Evolutionary conservation across 768 basidiomycete genomes (phyloP).

Genomic region (Collybiopsis confluens): DNA sequence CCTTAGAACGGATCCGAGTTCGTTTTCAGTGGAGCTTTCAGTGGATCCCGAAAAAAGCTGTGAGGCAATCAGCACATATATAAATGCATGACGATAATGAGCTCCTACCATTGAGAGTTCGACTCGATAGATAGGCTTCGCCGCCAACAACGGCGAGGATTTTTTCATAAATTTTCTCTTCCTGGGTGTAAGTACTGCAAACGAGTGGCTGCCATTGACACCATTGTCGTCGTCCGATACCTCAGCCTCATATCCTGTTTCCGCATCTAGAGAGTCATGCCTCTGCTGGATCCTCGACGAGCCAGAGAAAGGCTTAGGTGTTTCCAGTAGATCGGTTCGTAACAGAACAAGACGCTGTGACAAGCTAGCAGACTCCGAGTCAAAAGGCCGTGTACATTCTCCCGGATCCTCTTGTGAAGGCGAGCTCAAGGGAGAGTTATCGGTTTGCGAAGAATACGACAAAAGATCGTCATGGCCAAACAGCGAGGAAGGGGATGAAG

Average conservation of each 20-base stretch:
- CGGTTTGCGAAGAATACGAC: neutral
- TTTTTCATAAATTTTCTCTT: neutral
- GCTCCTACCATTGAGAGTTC: neutral
- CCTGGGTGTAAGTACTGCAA: neutral
- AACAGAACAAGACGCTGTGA: neutral
- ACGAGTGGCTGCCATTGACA: neutral
- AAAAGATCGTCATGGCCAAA: neutral
- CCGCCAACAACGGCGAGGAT: neutral
- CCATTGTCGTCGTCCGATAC: neutral
- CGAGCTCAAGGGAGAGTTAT: neutral
- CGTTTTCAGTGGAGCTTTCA: neutral
- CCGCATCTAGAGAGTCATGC: neutral
- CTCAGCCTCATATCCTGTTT: constrained; percentile 4
- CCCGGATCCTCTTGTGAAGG: neutral
- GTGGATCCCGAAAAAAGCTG: neutral
- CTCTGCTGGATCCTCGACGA: too few species aligned
- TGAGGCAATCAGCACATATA: neutral
- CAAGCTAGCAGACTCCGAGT: neutral
- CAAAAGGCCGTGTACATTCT: neutral
- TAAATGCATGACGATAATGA: neutral
- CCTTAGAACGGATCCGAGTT: neutral
- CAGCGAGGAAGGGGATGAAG: neutral
- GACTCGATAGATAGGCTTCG: neutral
- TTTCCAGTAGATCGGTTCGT: neutral
- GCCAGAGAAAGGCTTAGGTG: too few species aligned